A percentile compares a stretch with the other conserved stretches of the same genome.
Conservation (phyloP, 2,329 filamentous ascomycete species). For the Hypoxylon rubiginosum region DNA sequence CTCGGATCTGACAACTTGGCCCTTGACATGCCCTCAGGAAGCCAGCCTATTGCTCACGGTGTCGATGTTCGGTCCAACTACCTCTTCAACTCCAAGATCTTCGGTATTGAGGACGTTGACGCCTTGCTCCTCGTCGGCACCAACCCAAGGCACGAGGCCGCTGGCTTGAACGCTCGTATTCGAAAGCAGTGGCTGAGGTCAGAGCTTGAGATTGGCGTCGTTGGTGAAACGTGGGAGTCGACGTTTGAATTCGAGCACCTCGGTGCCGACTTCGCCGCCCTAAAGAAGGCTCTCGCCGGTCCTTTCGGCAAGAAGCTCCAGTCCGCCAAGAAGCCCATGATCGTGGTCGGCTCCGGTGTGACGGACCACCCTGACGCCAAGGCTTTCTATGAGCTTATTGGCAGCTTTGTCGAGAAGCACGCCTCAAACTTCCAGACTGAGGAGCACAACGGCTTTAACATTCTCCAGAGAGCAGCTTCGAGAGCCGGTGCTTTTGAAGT, state of each 20-base stretch:
- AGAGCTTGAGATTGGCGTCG: conserved; percentile 90
- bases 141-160: conserved; percentile 95
- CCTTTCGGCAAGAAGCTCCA: conserved; percentile 94
- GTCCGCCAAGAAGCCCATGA: conserved; percentile 92
- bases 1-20: conserved; percentile 96
- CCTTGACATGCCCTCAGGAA: conserved; percentile 88
- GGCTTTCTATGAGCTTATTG: conserved; percentile 92
- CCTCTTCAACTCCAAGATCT: conserved; percentile 95
- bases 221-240: conserved; percentile 91
- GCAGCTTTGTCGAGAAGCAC: conserved; percentile 93
- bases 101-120: conserved; percentile 94
- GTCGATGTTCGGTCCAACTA: conserved; percentile 95
- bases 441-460: conserved; percentile 98
- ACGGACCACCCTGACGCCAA: conserved; percentile 93
- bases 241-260: conserved; percentile 97
- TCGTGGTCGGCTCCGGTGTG: conserved; percentile 92
- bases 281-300: conserved; percentile 88
- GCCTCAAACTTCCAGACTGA: conserved; percentile 86
- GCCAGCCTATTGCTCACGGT: conserved; percentile 88
- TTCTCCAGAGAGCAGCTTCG: conserved; percentile 93
- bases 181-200: conserved; percentile 98
- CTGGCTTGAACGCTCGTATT: conserved; percentile 95
- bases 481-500: conserved; percentile 95
- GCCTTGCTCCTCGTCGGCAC: conserved; percentile 92
- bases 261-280: conserved; percentile 79